Conservation (phyloP, 106 monocot species). For the Gastrodia elata region DNA sequence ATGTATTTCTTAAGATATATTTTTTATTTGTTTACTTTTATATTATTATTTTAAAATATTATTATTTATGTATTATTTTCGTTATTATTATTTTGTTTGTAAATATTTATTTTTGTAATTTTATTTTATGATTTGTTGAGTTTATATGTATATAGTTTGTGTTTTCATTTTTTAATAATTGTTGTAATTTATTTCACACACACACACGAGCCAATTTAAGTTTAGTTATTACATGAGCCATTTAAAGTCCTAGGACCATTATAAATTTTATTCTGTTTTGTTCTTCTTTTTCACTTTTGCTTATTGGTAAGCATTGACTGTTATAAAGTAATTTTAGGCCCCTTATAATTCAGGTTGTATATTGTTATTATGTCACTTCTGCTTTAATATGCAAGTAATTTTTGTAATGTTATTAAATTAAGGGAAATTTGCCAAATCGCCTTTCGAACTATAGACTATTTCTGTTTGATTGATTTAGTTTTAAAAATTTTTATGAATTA, state of each 20-base stretch:
- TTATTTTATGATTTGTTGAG: not conserved
- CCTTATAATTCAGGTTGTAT: too few relatives aligned
- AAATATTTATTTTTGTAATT: too few relatives aligned
- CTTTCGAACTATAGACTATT: too few relatives aligned
- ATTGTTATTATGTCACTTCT: slow-evolving; percentile 1
- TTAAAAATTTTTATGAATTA: too few relatives aligned
- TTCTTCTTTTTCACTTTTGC: not conserved
- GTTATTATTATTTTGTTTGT: too few relatives aligned
- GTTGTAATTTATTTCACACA: not conserved
- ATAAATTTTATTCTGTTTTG: not conserved
- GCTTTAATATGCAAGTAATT: not conserved
- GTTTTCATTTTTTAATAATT: not conserved
- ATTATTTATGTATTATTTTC: not conserved
- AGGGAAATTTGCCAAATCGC: too few relatives aligned
- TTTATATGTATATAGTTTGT: not conserved
- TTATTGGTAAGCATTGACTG: not conserved
- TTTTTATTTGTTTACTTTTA: too few relatives aligned
- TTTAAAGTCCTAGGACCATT: not conserved
- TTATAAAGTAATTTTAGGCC: too few relatives aligned
- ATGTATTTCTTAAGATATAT: too few relatives aligned
- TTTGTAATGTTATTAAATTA: not conserved
- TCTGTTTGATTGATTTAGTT: too few relatives aligned
- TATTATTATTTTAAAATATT: too few relatives aligned
- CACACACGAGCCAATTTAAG: too few relatives aligned
- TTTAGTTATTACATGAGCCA: not conserved